A percentile compares a stretch with the other conserved stretches of the same genome.
Evolutionary conservation across 208 protist species (phyloP).

Genomic region (Entamoeba invadens): DNA sequence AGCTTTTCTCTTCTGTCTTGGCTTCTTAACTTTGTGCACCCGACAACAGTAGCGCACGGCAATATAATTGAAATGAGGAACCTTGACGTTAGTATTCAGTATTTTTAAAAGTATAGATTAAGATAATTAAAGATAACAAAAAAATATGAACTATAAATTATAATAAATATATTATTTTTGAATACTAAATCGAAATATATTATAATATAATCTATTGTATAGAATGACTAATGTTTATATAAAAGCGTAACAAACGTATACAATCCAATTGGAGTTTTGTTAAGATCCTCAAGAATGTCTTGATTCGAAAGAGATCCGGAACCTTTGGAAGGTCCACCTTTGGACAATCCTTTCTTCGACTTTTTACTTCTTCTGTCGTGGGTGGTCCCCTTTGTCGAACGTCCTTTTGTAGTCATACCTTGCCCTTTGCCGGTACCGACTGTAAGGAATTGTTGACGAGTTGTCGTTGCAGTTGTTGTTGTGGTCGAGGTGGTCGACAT

Average conservation of each 20-base stretch:
- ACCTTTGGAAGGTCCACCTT: not conserved
- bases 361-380: not conserved
- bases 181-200: no score
- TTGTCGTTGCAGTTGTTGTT: not conserved
- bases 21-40: not conserved
- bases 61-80: not conserved
- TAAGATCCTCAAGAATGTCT: not conserved
- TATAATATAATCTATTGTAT: no score
- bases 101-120: not conserved
- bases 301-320: not conserved
- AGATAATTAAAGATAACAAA: no score
- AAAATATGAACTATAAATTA: no score
- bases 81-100: not conserved
- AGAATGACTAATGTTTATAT: no score
- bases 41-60: not conserved
- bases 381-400: not conserved
- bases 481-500: not conserved
- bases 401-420: not conserved
- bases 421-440: not conserved
- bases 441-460: not conserved
- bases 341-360: not conserved
- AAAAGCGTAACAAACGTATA: not conserved
- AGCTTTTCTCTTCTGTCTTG: not conserved
- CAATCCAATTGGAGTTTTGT: not conserved
- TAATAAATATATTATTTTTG: no score